Evolutionary conservation across 768 basidiomycete species (phyloP).

Genomic region (Podaxis sp.): DNA sequence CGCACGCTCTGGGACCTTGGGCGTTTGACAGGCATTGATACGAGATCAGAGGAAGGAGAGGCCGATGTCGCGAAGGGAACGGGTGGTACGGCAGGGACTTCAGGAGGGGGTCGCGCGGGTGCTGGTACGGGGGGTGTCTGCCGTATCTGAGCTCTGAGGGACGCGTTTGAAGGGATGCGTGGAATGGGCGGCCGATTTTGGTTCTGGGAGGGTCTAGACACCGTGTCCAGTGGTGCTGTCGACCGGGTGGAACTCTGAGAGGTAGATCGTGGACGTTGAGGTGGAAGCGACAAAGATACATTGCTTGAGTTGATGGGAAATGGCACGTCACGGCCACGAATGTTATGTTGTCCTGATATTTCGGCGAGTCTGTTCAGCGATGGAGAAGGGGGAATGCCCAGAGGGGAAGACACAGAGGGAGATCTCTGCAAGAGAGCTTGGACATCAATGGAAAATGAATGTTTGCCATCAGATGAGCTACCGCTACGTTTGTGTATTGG

Average conservation of each 20-base stretch:
- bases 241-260: not conserved
- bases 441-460: not conserved
- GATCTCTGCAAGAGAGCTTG: not conserved
- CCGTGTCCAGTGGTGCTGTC: not conserved
- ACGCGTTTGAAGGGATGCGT: not conserved
- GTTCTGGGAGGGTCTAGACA: not conserved
- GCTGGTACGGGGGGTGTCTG: not conserved
- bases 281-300: not conserved
- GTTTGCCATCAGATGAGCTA: not conserved
- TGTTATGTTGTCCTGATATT: not conserved
- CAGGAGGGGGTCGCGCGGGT: not conserved
- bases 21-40: not conserved
- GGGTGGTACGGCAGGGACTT: not conserved
- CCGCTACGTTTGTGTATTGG: not conserved
- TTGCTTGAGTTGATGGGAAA: not conserved
- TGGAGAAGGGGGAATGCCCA: not conserved
- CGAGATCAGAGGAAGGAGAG: no score
- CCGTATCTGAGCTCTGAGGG: not conserved
- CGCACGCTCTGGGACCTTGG: not conserved
- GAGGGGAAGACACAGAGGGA: constrained; percentile 1
- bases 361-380: not conserved
- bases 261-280: not conserved
- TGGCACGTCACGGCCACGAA: not conserved
- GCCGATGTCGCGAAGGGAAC: not conserved
- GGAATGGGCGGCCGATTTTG: not conserved